Conservation (phyloP, 2,329 filamentous ascomycete species). For the Fusarium keratoplasticum region DNA sequence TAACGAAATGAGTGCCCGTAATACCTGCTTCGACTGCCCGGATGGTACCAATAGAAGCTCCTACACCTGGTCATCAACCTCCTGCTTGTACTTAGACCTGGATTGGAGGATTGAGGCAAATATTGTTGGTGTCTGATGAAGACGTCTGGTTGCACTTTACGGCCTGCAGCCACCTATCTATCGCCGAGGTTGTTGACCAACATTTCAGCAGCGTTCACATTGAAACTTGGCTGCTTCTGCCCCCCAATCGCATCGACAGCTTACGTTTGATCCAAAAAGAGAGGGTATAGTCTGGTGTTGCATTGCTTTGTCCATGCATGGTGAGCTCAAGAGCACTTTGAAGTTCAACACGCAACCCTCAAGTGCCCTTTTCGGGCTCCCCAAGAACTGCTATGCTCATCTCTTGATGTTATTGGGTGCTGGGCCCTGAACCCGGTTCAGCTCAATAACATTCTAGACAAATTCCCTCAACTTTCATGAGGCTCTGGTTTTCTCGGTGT, state of each 20-base stretch:
- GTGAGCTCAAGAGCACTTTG: too few species aligned
- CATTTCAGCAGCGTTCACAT: neutral
- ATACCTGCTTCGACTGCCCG: too few species aligned
- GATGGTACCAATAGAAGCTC: too few species aligned
- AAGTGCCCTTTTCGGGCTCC: neutral
- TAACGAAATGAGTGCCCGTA: too few species aligned
- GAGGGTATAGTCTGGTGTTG: too few species aligned
- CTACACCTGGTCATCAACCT: too few species aligned
- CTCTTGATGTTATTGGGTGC: neutral
- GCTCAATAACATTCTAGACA: neutral
- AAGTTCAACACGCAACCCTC: neutral
- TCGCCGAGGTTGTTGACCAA: neutral
- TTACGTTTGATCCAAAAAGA: too few species aligned
- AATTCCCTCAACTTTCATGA: neutral
- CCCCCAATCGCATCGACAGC: neutral
- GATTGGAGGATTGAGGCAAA: too few species aligned
- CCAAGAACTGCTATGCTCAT: neutral
- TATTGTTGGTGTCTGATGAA: neutral
- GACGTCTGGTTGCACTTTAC: neutral
- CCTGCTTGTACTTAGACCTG: too few species aligned
- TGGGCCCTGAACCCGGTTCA: neutral
- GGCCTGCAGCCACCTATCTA: neutral
- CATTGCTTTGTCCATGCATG: too few species aligned
- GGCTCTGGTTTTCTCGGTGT: neutral
- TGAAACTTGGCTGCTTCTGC: neutral